phyloP scores from a whole-genome alignment of 768 basidiomycete genomes.

The Scleroderma bovista region DNA sequence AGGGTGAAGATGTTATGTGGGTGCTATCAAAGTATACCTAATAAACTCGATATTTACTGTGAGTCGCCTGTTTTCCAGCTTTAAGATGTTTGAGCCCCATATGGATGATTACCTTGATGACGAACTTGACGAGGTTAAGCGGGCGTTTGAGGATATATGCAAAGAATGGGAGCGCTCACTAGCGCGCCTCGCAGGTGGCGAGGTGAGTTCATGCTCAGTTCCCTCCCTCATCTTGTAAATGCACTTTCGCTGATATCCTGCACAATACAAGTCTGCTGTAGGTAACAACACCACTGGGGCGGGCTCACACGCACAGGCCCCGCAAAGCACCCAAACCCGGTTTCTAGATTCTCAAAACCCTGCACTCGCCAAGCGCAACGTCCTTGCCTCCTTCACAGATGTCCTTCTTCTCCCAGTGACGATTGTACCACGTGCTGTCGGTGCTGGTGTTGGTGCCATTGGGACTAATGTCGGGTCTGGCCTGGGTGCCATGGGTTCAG shows the following conservation, averaged over 20 bases:
- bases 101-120: constrained; percentile 99
- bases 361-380: constrained; percentile 85
- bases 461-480: constrained; percentile 59
- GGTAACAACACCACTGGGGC: not conserved
- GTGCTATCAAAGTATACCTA: constrained; percentile 18
- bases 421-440: constrained; percentile 82
- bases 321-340: constrained; percentile 33
- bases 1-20: constrained; percentile 82
- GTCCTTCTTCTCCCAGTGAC: constrained; percentile 90
- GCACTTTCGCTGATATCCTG: not conserved
- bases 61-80: constrained; percentile 40
- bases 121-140: constrained; percentile 80
- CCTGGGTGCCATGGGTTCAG: constrained; percentile 61
- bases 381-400: constrained; percentile 87
- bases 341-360: constrained; percentile 87
- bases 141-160: constrained; percentile 67
- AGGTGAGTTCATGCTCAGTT: constrained; percentile 36
- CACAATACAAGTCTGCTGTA: constrained; percentile 7
- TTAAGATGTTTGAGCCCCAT: constrained; percentile 90
- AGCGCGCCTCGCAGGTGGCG: constrained; percentile 4
- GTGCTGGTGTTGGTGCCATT: constrained; percentile 56
- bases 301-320: constrained; percentile 3
- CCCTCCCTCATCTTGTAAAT: constrained; percentile 1
- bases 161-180: constrained; percentile 70
- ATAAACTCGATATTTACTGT: not conserved